phyloP scores from a whole-genome alignment of 768 basidiomycete species.

The Amanita phalloides region DNA sequence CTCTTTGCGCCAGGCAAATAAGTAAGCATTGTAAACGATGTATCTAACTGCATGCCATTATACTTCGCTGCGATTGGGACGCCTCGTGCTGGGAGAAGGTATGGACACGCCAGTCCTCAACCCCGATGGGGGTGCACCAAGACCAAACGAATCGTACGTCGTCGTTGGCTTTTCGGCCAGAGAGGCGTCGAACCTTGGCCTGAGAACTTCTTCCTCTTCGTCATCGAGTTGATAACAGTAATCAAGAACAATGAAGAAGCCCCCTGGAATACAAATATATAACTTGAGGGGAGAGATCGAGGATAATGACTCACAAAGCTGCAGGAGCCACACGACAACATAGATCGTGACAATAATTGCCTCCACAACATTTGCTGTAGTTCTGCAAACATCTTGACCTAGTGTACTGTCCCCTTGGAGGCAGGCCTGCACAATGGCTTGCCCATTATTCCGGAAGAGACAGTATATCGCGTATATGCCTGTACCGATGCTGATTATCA shows the following conservation, averaged over 20 bases:
- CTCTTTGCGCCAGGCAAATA: conserved; percentile 1
- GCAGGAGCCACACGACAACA: conserved; percentile 40
- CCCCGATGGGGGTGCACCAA: not conserved
- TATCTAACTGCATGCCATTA: not conserved
- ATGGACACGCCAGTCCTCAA: not conserved
- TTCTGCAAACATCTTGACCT: conserved; percentile 29
- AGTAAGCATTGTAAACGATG: not conserved
- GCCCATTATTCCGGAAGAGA: conserved; percentile 31
- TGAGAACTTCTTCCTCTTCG: conserved; percentile 25
- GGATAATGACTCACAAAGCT: conserved; percentile 34
- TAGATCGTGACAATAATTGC: conserved; percentile 32
- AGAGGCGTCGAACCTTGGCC: not conserved
- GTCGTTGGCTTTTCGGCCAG: not conserved
- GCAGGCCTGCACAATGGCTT: conserved; percentile 26
- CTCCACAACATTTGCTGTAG: conserved; percentile 30
- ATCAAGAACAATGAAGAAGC: conserved; percentile 38
- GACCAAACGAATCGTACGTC: conserved; percentile 3
- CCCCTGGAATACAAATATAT: conserved; percentile 23
- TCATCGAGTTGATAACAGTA: conserved; percentile 45
- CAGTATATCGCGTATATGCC: conserved; percentile 39
- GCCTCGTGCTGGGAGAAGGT: not conserved
- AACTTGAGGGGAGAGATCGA: not conserved
- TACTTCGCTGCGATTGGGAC: conserved; percentile 1
- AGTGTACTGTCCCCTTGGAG: conserved; percentile 18
- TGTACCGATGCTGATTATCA: conserved; percentile 33